Base-by-base conservation (phyloP, 176 grass and related monocot genomes). In the Musa schizocarpa region DNA sequence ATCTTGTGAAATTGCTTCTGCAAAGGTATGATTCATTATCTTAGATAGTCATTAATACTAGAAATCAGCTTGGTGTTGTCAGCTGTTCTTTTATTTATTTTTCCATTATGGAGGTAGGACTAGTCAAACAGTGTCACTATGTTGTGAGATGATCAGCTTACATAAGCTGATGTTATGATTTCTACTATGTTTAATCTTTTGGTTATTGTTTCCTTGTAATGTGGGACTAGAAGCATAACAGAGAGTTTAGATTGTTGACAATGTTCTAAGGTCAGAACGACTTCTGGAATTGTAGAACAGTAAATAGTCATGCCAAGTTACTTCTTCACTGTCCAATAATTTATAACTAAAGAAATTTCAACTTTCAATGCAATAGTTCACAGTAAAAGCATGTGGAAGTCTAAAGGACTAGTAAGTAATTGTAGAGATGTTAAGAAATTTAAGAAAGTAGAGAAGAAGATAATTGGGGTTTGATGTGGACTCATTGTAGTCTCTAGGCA, bases 1-100 rank as follows among this genome's bases (percentile, higher is more conserved):
- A 77, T 81, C 49, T 63, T 70, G 65, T 83, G 81, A 85, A 74
- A 81, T 96, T 68, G 86, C 93, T 86, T 88, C 77, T 83, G 87
- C 85, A 74, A 96, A 92, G 93, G 93, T 96, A 86, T 79, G 20
- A 29, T 25, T 24, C 27, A 73, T 69, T 27, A 74, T 74, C 24
- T 55, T 9, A 13, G 3, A 55, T 24, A 26, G 16, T 13, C 66
- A 49, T 13, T 49, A 49, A 43, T 43, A 43, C 4, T 43, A 3
- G 34, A 5, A 43, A 16, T 57, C 2, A 57, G 10, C 10, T 61
- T 61, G 19, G 57, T n/a, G 17, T 61, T 43, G 34, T 43, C 34
- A 43, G 34, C 34, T 43, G 34, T 43, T 43, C 34, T 43, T 61
- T 61, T 61, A n/a, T 7, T 17, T 61, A 8, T 61, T 19, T 61